Percentiles rank a stretch among this genome's conserved stretches.
phyloP scores from a whole-genome alignment of 148 eudicot genomes.

The Persicaria tinctoria region DNA sequence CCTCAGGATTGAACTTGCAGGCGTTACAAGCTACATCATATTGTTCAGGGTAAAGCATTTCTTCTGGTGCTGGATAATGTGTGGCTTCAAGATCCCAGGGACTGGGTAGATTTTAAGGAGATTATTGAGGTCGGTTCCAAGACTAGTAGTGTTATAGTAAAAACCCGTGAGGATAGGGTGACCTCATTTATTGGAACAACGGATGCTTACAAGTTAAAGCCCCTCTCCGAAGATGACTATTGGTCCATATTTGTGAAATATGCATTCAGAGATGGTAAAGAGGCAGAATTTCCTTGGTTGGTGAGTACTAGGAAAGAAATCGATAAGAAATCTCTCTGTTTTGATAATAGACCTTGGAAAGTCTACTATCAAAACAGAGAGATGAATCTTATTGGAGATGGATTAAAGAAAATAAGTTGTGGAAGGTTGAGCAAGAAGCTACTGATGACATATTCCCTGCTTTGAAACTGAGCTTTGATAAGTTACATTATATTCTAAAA shows the following conservation, averaged over 20 bases:
- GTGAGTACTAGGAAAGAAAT: constrained; percentile 14
- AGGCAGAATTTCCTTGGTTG: no score
- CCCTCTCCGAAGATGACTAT: no score
- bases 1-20: neutral
- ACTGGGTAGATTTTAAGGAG: no score
- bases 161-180: no score
- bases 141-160: no score
- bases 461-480: constrained; percentile 15
- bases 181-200: no score
- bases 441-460: constrained; percentile 10
- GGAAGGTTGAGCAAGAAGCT: neutral
- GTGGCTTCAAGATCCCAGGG: no score
- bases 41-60: neutral
- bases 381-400: constrained; percentile 7
- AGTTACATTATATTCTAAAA: constrained; percentile 9
- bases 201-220: no score
- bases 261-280: no score
- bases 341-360: constrained; percentile 18
- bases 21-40: neutral
- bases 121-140: no score
- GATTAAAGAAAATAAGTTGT: constrained; percentile 2
- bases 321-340: constrained; percentile 17
- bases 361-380: constrained; percentile 10
- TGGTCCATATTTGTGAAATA: no score
- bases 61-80: no score